A percentile compares a stretch with the other conserved stretches of the same genome.
Conservation (phyloP, 768 basidiomycete species). For the Boletus rex-veris region DNA sequence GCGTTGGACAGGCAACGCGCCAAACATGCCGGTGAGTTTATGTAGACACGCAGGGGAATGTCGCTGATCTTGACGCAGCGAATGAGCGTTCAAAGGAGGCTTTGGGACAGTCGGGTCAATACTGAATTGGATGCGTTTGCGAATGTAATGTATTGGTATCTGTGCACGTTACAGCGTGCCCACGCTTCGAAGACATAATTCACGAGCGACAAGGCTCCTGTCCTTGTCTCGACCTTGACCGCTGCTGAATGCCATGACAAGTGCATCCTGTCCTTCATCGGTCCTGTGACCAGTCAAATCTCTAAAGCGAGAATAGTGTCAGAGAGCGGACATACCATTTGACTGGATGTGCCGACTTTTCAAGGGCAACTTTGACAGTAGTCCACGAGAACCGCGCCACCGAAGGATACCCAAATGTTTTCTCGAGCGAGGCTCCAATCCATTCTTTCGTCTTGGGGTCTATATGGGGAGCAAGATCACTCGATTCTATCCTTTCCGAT, state of each 20-base stretch:
- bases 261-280: conserved; percentile 77
- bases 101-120: conserved; percentile 14
- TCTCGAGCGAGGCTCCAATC: conserved; percentile 72
- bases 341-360: conserved; percentile 72
- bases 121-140: conserved; percentile 3
- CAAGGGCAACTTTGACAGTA: conserved; percentile 81
- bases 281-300: conserved; percentile 48
- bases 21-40: conserved; percentile 22
- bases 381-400: conserved; percentile 95
- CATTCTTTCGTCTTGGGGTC: conserved; percentile 93
- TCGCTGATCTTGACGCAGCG: conserved; percentile 14
- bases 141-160: conserved; percentile 14
- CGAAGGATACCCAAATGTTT: conserved; percentile 89
- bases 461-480: conserved; percentile 25
- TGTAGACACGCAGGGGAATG: background rate
- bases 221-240: conserved; percentile 74
- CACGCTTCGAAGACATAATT: conserved; percentile 70
- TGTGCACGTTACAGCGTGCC: conserved; percentile 46
- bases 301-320: background rate
- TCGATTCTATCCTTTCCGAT: background rate
- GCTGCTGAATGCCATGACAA: conserved; percentile 71
- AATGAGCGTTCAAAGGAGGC: conserved; percentile 2
- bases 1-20: conserved; percentile 13
- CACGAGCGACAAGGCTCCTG: conserved; percentile 65
- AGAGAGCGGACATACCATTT: conserved; percentile 61